Evolutionary conservation across 768 basidiomycete species (phyloP), one percentile per base, ranked within the genome.

Genomic region (Chalciporus piperatus): DNA sequence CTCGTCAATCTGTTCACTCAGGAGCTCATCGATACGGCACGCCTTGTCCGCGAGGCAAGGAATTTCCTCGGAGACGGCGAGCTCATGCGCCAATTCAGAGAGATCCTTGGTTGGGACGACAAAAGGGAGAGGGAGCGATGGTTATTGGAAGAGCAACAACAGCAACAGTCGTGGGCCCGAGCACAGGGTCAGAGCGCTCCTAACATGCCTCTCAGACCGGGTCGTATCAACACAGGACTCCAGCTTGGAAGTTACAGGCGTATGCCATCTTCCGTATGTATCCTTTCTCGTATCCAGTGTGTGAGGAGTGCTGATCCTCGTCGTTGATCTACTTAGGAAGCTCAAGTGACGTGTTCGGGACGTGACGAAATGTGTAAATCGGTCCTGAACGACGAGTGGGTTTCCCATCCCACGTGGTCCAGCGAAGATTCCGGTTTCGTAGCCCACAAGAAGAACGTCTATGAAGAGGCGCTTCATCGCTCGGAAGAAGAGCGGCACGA

Each of bases 401-500:
- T 98, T 28, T 94, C 95, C 5, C 95, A 98, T 65, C 95, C 97
- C 1, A 90, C 92, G 2, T 96, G 92, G 84, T 87, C 89, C 4
- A 90, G 87, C 58, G 97, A 99, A 67, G 95, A 96, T 58, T 85
- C 92, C 1, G 92, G 90, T 1, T 97, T 97, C 62, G 75, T 89
- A 54, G 82, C 91, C 0, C 87, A 93, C 66, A 88, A 89, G 72
- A 97, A 96, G 78, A 99, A 98, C 70, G 79, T 87, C 1, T 99
- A 90, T 69, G 97, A 98, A 68, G 97, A 98, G 64, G 95, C 95
- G 0, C 77, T 98, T 10, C 95, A 98, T 71, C 88, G 94, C 32
- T 89, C 87, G 45, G 97, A 99, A 63, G 97, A 99, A 68, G 97
- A 99, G 66, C 84, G 97, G 6, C 97, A 99, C 67, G 96, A 98